Evolutionary conservation across 805 yeast species (phyloP).

Genomic region (Cyberlindnera meyerae): DNA sequence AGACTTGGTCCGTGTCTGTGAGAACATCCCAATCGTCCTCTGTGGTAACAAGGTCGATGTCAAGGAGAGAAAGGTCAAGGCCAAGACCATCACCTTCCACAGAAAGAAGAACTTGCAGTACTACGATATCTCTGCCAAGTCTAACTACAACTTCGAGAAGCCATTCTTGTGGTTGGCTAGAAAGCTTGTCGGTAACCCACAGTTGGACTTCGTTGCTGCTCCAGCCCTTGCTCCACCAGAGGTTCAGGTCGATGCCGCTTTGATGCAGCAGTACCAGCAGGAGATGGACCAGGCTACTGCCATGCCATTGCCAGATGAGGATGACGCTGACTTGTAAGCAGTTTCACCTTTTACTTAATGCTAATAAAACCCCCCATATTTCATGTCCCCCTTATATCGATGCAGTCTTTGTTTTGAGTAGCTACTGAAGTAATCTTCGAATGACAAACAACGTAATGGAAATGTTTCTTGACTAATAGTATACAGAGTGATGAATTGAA

Average conservation of each 20-base stretch:
- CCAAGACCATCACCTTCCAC: slow-evolving; percentile 99
- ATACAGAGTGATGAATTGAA: too few relatives aligned
- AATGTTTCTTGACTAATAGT: background rate
- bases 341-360: too few relatives aligned
- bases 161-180: slow-evolving; percentile 99
- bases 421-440: too few relatives aligned
- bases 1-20: slow-evolving; percentile 99
- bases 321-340: slow-evolving; percentile 96
- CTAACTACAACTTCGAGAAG: slow-evolving; percentile 98
- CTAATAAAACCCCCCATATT: too few relatives aligned
- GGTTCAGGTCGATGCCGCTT: slow-evolving; percentile 92
- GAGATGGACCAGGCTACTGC: slow-evolving; percentile 99
- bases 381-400: too few relatives aligned
- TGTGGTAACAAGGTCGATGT: slow-evolving; percentile 99
- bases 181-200: slow-evolving; percentile 97
- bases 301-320: slow-evolving; percentile 99
- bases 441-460: too few relatives aligned
- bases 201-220: slow-evolving; percentile 96
- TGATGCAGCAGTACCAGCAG: slow-evolving; percentile 98
- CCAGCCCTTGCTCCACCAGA: slow-evolving; percentile 99
- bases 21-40: slow-evolving; percentile 97
- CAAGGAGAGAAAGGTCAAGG: slow-evolving; percentile 99
- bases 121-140: slow-evolving; percentile 99
- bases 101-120: slow-evolving; percentile 99
- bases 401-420: too few relatives aligned